Conservation (phyloP, 2,329 filamentous ascomycete genomes). For the Stromatinia cepivora region DNA sequence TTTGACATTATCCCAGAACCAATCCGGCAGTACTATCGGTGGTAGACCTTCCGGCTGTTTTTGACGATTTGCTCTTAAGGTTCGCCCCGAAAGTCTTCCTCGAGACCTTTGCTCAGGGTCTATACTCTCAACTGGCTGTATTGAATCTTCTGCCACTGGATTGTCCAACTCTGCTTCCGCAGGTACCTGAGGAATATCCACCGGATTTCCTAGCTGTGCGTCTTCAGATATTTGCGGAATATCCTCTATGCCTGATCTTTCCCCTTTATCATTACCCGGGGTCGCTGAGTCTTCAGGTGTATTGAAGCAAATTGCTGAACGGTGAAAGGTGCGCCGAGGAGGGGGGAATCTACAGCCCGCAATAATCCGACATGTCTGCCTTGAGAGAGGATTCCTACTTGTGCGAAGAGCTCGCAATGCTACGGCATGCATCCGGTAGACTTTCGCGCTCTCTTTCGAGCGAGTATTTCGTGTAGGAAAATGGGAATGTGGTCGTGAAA, state of each 20-base stretch:
- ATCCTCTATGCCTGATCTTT: slow-evolving; percentile 21
- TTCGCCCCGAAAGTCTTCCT: slow-evolving; percentile 28
- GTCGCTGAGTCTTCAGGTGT: slow-evolving; percentile 32
- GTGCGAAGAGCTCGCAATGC: slow-evolving; percentile 37
- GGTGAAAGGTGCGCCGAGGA: slow-evolving; percentile 37
- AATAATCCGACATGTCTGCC: slow-evolving; percentile 38
- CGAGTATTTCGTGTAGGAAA: not conserved
- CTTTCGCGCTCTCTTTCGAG: slow-evolving; percentile 32
- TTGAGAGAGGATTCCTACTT: slow-evolving; percentile 34
- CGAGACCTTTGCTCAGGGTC: slow-evolving; percentile 25
- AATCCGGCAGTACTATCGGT: slow-evolving; percentile 55
- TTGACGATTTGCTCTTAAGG: slow-evolving; percentile 29
- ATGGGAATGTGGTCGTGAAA: not conserved
- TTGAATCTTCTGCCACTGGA: slow-evolving; percentile 14
- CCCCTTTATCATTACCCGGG: slow-evolving; percentile 24
- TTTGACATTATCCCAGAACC: slow-evolving; percentile 57
- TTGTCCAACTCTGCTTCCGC: slow-evolving; percentile 10
- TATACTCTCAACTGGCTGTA: slow-evolving; percentile 19
- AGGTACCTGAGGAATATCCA: slow-evolving; percentile 5
- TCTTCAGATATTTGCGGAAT: slow-evolving; percentile 4
- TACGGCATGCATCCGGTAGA: slow-evolving; percentile 41
- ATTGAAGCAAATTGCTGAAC: slow-evolving; percentile 33
- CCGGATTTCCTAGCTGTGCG: not conserved
- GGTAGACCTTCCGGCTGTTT: slow-evolving; percentile 45
- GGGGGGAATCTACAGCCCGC: slow-evolving; percentile 37